phyloP scores from a whole-genome alignment of 768 basidiomycete genomes.

The Russula earlei region DNA sequence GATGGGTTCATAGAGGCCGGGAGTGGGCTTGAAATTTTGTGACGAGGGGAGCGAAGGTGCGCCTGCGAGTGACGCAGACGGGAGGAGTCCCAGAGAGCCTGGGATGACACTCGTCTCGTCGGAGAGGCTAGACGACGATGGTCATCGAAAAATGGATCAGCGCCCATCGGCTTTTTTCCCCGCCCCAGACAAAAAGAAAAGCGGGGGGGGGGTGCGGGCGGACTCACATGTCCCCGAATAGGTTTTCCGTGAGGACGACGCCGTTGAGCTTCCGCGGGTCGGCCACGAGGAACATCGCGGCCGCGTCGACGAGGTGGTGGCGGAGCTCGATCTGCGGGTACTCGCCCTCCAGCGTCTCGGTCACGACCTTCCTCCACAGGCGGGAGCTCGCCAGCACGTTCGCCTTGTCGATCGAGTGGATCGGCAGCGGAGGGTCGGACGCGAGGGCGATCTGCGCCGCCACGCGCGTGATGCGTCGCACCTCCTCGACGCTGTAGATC shows the following conservation, averaged over 20 bases:
- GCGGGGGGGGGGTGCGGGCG: not conserved
- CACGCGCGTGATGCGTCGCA: slow-evolving; percentile 90
- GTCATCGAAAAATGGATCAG: slow-evolving; percentile 2
- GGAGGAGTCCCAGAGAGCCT: slow-evolving; percentile 90
- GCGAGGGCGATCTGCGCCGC: slow-evolving; percentile 87
- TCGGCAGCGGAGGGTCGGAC: slow-evolving; percentile 71
- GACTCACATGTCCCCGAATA: slow-evolving; percentile 94
- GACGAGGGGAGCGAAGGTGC: slow-evolving; percentile 52
- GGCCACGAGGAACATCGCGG: slow-evolving; percentile 90
- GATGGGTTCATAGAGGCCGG: slow-evolving; percentile 95
- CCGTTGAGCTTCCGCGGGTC: slow-evolving; percentile 91
- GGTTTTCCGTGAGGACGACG: slow-evolving; percentile 87
- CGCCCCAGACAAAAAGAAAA: not conserved
- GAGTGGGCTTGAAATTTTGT: slow-evolving; percentile 62
- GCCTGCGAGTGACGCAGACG: slow-evolving; percentile 92
- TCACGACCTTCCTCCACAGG: slow-evolving; percentile 90
- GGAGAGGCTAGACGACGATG: slow-evolving; percentile 54
- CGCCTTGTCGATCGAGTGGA: slow-evolving; percentile 96
- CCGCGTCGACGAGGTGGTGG: slow-evolving; percentile 91
- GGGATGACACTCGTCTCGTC: slow-evolving; percentile 97
- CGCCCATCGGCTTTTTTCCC: not conserved
- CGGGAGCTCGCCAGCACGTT: slow-evolving; percentile 94
- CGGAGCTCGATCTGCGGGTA: slow-evolving; percentile 82
- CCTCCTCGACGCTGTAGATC: slow-evolving; percentile 85
- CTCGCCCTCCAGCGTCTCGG: slow-evolving; percentile 72